Percentiles rank a stretch among this genome's conserved stretches.
phyloP scores from a whole-genome alignment of 305 asterid genomes.

The Solanum chacoense region DNA sequence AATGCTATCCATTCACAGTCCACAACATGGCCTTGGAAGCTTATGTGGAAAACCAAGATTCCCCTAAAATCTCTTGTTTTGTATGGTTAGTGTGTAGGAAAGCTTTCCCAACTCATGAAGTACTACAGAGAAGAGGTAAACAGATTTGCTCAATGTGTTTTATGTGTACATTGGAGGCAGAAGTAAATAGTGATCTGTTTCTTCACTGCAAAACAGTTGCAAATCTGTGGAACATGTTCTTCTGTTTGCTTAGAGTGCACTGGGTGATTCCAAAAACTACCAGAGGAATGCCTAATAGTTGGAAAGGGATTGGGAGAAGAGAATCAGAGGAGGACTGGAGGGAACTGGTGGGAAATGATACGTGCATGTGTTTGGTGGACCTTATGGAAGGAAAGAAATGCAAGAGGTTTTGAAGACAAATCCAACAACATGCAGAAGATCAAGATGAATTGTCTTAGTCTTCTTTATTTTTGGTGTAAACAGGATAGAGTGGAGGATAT shows the following conservation, averaged over 20 bases:
- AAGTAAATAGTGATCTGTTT: background rate
- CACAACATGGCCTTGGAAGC: background rate
- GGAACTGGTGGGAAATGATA: background rate
- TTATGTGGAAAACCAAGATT: background rate
- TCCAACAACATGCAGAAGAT: background rate
- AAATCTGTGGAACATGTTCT: background rate
- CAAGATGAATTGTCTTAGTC: background rate
- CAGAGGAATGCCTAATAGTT: background rate
- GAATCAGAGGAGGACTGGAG: background rate
- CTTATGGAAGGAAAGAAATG: background rate
- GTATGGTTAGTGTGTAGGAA: background rate
- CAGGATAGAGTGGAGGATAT: background rate
- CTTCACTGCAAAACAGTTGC: background rate
- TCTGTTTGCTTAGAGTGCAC: background rate
- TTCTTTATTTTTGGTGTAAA: background rate
- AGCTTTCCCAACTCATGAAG: background rate
- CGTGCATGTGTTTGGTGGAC: background rate
- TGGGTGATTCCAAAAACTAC: background rate
- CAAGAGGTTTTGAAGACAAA: background rate
- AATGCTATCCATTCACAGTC: background rate
- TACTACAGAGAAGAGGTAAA: background rate
- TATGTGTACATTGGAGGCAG: background rate
- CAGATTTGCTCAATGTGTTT: background rate
- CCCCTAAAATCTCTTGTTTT: background rate
- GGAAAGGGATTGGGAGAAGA: background rate